A percentile compares a stretch with the other conserved stretches of the same genome.
These are phyloP conservation scores for Nymphaea thermarum DNA, from an alignment of 164 flowering plant species.

Conservation along the genomic window DNA sequence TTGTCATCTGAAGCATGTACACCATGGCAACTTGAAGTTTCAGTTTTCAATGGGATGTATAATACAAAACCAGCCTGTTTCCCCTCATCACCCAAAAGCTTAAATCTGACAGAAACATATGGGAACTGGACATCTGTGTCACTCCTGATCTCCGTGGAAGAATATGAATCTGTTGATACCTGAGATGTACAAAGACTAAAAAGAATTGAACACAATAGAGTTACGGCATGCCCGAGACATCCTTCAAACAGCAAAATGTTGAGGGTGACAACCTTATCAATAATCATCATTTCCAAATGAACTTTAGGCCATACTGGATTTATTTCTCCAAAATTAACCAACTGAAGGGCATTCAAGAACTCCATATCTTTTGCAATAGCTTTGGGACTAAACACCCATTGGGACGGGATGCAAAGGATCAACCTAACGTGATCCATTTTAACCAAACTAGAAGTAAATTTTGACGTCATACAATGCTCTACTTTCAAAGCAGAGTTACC, in stretches of 20 bases:
- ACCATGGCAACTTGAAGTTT: conserved; percentile 40
- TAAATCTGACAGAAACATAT: conserved; percentile 63
- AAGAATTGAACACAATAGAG: conserved; percentile 43
- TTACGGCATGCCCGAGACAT: conserved; percentile 60
- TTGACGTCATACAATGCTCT: conserved; percentile 18
- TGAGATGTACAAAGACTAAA: conserved; percentile 26
- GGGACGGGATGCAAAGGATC: conserved; percentile 19
- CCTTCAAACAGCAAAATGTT: conserved; percentile 72
- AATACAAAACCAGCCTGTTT: conserved; percentile 56
- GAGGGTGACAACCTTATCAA: conserved; percentile 62
- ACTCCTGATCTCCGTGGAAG: neutral
- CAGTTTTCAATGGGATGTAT: conserved; percentile 39
- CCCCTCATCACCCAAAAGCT: conserved; percentile 29
- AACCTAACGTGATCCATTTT: conserved; percentile 23
- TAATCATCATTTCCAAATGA: conserved; percentile 74
- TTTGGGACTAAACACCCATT: conserved; percentile 7
- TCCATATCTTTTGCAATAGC: conserved; percentile 17
- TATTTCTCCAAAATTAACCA: conserved; percentile 48
- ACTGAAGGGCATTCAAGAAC: conserved; percentile 19
- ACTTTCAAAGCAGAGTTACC: neutral
- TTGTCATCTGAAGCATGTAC: neutral
- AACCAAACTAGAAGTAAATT: conserved; percentile 16
- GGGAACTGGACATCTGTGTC: conserved; percentile 36
- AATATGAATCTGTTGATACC: conserved; percentile 4
- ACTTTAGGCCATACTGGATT: conserved; percentile 55